Evolutionary conservation across 2,329 filamentous ascomycete species (phyloP).

Genomic region (Hypocrella siamensis): DNA sequence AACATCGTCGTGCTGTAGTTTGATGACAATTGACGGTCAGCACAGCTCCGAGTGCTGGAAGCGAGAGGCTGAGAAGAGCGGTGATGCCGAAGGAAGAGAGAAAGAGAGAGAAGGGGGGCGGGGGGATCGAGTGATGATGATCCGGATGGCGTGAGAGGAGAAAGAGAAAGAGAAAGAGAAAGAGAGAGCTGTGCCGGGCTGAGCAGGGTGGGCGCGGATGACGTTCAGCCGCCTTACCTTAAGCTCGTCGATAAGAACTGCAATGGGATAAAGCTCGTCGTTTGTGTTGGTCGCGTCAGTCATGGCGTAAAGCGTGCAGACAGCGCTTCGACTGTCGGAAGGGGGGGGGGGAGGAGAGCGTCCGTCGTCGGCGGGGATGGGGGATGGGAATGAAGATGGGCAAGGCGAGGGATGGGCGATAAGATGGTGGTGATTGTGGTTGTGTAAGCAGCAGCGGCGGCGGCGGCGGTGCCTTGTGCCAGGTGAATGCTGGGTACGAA

Average conservation of each 20-base stretch:
- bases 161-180: background rate
- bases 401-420: slow-evolving; percentile 2
- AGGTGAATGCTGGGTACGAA: no score
- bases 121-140: no score
- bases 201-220: background rate
- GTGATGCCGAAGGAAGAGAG: slow-evolving; percentile 4
- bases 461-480: no score
- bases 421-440: no score
- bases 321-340: slow-evolving; percentile 14
- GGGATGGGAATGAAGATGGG: slow-evolving; percentile 3
- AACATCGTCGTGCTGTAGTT: slow-evolving; percentile 82
- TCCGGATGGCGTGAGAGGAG: background rate
- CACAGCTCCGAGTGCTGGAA: no score
- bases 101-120: slow-evolving; percentile 1
- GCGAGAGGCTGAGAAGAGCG: slow-evolving; percentile 1
- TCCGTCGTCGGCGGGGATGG: slow-evolving; percentile 2
- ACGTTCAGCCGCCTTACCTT: slow-evolving; percentile 49
- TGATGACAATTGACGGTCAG: slow-evolving; percentile 9
- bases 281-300: slow-evolving; percentile 77
- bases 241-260: slow-evolving; percentile 97
- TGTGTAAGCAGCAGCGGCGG: no score
- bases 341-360: slow-evolving; percentile 1
- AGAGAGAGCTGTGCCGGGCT: slow-evolving; percentile 4
- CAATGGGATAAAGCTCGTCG: slow-evolving; percentile 99
- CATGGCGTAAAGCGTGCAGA: slow-evolving; percentile 46